These are phyloP conservation scores for Penstemon eatonii DNA, from an alignment of 257 asterid genomes.

Conservation along the genomic window DNA sequence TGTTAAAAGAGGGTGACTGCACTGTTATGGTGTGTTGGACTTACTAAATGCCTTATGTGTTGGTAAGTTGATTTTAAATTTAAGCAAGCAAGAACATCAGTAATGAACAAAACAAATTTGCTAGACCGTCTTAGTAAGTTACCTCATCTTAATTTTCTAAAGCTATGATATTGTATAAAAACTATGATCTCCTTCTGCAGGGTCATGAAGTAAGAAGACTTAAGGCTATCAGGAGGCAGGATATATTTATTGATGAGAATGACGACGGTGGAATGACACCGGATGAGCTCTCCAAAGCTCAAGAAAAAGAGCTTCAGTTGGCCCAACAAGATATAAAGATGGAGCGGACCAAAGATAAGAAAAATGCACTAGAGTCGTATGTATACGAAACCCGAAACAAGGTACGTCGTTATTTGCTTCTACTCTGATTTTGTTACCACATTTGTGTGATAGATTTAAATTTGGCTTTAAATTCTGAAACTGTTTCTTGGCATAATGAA, in stretches of 20 bases:
- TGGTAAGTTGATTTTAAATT: neutral
- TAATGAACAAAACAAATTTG: neutral
- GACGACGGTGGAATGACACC: conserved; percentile 63
- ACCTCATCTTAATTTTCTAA: neutral
- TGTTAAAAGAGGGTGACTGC: neutral
- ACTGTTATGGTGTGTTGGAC: neutral
- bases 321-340: conserved; percentile 73
- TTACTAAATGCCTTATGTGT: neutral
- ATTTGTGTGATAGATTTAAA: conserved; percentile 3
- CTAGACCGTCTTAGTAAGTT: too few relatives aligned
- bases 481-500: too few relatives aligned
- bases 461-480: conserved; percentile 19
- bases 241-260: conserved; percentile 59
- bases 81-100: neutral
- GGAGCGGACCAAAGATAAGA: conserved; percentile 96
- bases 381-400: conserved; percentile 92
- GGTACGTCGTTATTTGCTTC: conserved; percentile 41
- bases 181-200: conserved; percentile 38
- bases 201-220: conserved; percentile 61
- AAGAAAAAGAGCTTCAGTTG: conserved; percentile 65
- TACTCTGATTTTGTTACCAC: conserved; percentile 13
- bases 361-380: conserved; percentile 90
- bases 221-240: conserved; percentile 63
- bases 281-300: conserved; percentile 64
- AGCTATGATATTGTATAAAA: conserved; percentile 22